Base-by-base conservation (phyloP, 129 eudicot genomes). In the Dittrichia graveolens region DNA sequence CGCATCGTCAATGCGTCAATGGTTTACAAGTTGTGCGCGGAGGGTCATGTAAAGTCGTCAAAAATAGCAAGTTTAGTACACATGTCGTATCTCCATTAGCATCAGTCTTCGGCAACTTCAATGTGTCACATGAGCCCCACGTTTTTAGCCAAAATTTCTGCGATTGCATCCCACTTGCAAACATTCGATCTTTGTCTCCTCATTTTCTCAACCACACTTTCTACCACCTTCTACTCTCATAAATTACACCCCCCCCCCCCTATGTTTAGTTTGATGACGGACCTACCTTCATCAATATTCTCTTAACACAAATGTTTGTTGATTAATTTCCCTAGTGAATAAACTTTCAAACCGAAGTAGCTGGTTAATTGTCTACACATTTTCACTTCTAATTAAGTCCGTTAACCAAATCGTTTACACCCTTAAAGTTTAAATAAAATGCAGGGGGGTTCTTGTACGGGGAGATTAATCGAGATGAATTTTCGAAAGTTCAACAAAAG, bases 81-180 rank as follows among this genome's bases (percentile, higher is more conserved):
- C 73, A 35, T 63, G 82, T 56, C 76, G 61, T 16, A 40, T 10
- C 9, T 9, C 9, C 40, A 62, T 53, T 71, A 62, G 73, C 37
- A 10, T 43, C 34, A 16, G 19, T 71, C 60, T 53, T 78, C 50
- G 77, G 82, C 72, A 78, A 42, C 40, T 78, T 53, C 52, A 3
- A 78, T 7, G 82, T 78, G 60, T 71, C 77, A 71, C 73, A 45
- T 71, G 73, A 71, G 43, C 9, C 58, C 61, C 72, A 69, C 81
- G 65, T 43, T 34, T 61, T 54, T 35, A 7, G 53, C 63, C 55
- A 13, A 35, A n/a, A 60, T 60, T 14, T 77, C 64, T 9, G 65
- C 11, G 76, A 71, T 5, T 31, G 61, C 13, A 11, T 74, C 60
- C 80, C 48, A 75, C 74, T 75, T 66, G 80, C 79, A 35, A 44